These are phyloP conservation scores for Ganoderma resinaceum DNA, from an alignment of 1,284 basidiomycete genomes.

Conservation along the genomic window DNA sequence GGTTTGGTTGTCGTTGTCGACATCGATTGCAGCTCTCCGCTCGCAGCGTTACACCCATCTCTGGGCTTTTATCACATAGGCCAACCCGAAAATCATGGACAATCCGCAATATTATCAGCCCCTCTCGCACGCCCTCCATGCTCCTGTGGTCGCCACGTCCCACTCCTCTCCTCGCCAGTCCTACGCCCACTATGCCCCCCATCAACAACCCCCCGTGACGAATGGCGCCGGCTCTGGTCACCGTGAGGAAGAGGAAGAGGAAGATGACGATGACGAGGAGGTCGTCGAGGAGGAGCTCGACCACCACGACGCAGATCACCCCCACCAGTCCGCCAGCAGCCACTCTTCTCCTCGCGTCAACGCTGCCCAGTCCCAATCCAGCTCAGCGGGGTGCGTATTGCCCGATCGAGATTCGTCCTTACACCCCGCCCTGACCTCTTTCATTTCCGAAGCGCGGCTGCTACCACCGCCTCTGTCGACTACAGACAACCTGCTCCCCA, in stretches of 20 bases:
- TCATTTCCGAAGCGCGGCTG: constrained; percentile 30
- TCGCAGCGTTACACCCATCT: constrained; percentile 40
- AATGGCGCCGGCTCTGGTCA: constrained; percentile 37
- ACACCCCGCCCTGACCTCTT: constrained; percentile 23
- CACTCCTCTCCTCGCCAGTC: constrained; percentile 37
- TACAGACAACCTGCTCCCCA: constrained; percentile 27
- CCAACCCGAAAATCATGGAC: constrained; percentile 57
- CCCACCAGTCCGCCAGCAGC: constrained; percentile 37
- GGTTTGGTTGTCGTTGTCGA: constrained; percentile 38
- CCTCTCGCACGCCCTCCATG: constrained; percentile 77
- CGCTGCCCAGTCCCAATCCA: constrained; percentile 36
- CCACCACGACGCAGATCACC: constrained; percentile 41
- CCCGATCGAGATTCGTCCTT: constrained; percentile 30
- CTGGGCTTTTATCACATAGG: constrained; percentile 35
- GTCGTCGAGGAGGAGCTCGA: constrained; percentile 71
- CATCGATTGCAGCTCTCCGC: constrained; percentile 36
- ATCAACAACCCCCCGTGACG: constrained; percentile 36
- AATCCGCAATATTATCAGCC: constrained; percentile 82
- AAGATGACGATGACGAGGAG: constrained; percentile 74
- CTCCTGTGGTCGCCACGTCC: constrained; percentile 46
- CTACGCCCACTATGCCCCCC: constrained; percentile 36
- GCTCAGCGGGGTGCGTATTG: constrained; percentile 42
- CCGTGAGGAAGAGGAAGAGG: constrained; percentile 60
- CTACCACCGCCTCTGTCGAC: constrained; percentile 27
- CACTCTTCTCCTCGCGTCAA: constrained; percentile 40